Evolutionary conservation across 208 protist genomes (phyloP).

Genomic region (Leishmania aethiopica): DNA sequence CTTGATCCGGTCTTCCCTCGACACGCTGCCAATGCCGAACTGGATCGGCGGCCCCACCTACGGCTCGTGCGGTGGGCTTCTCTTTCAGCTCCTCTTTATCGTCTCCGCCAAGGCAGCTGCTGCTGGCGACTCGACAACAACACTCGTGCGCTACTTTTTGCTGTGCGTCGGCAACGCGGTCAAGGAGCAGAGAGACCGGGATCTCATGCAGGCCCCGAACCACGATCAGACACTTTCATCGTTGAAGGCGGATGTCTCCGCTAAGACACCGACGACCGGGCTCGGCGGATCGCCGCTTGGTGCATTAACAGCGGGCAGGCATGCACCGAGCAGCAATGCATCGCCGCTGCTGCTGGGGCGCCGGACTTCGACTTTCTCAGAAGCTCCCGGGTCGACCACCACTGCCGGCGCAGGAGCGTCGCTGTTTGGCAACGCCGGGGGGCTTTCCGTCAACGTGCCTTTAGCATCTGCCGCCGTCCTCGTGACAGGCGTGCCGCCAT

Average conservation of each 20-base stretch:
- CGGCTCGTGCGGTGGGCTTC: slow-evolving; percentile 74
- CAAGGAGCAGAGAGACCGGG: slow-evolving; percentile 39
- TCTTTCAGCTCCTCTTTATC: slow-evolving; percentile 83
- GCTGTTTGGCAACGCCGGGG: neutral
- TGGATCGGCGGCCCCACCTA: slow-evolving; percentile 68
- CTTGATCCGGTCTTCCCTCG: slow-evolving; percentile 63
- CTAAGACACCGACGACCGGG: neutral
- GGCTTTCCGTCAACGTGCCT: neutral
- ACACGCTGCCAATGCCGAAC: slow-evolving; percentile 43
- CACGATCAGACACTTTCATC: neutral
- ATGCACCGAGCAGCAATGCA: neutral
- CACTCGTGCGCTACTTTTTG: slow-evolving; percentile 72
- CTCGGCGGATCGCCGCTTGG: neutral
- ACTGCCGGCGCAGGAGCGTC: neutral
- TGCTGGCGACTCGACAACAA: slow-evolving; percentile 49
- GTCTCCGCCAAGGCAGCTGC: slow-evolving; percentile 43
- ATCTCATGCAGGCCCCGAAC: slow-evolving; percentile 11
- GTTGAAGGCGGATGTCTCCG: neutral
- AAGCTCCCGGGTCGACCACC: neutral
- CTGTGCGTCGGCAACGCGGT: slow-evolving; percentile 52
- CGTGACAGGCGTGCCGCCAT: neutral
- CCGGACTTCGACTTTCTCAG: neutral
- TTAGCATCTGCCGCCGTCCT: neutral
- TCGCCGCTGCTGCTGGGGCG: slow-evolving; percentile 1
- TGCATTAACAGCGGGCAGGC: neutral